Conservation (phyloP, 768 basidiomycete genomes). For the Tricholoma terreum region DNA sequence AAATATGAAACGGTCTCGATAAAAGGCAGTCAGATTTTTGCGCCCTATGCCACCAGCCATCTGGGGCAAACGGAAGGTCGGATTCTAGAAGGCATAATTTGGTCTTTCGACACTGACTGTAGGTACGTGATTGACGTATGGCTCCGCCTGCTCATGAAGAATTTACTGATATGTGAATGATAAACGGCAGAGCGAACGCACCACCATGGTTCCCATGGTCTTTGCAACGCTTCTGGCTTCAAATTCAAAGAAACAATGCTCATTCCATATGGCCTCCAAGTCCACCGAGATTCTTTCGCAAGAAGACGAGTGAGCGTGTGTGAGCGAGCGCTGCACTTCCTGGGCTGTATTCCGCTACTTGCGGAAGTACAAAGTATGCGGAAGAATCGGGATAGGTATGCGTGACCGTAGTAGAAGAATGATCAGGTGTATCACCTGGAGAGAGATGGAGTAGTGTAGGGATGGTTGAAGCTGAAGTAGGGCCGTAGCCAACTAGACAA, state of each 20-base stretch:
- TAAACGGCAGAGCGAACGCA: conserved; percentile 22
- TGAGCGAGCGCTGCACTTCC: conserved; percentile 43
- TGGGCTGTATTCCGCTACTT: conserved; percentile 36
- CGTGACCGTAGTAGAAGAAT: conserved; percentile 21
- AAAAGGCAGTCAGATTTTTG: conserved; percentile 46
- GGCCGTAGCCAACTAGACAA: conserved; percentile 38
- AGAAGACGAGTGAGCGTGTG: conserved; percentile 43
- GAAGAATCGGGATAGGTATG: conserved; percentile 28
- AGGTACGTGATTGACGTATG: conserved; percentile 60
- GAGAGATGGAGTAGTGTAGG: conserved; percentile 37
- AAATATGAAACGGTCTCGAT: conserved; percentile 56
- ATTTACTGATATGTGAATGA: not conserved
- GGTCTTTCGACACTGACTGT: conserved; percentile 33
- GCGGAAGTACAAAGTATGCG: conserved; percentile 42
- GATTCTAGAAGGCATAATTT: not conserved
- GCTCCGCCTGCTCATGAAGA: conserved; percentile 39
- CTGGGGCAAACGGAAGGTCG: conserved; percentile 21
- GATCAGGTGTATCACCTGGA: conserved; percentile 17
- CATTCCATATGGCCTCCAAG: conserved; percentile 60
- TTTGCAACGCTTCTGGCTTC: conserved; percentile 45
- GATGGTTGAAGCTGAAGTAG: conserved; percentile 20
- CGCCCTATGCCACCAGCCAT: conserved; percentile 58
- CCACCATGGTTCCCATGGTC: conserved; percentile 58
- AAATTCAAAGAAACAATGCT: conserved; percentile 56
- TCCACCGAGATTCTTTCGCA: conserved; percentile 44